Conservation (phyloP, 306 rosid genomes). For the cucumber (Cucumis sativus) region Cucumber_9930_V3 NC_026657.2:40838001-40838500, state of each 20-base stretch:
- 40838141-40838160: conserved; percentile 23
- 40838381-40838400: too few species aligned
- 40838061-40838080: not conserved
- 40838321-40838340: too few species aligned
- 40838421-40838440: too few species aligned
- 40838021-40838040: not conserved
- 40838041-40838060: not conserved
- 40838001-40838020: conserved; percentile 42
- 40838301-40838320: not conserved
- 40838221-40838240: conserved; percentile 43
- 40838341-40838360: too few species aligned
- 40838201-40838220: conserved; percentile 59
- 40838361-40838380: too few species aligned
- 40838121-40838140: conserved; percentile 51
- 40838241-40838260: conserved; percentile 20
- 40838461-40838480: too few species aligned
- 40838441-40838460: too few species aligned
- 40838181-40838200: conserved; percentile 40
- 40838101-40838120: conserved; percentile 26
- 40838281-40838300: not conserved
- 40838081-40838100: conserved; percentile 1
- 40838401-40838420: too few species aligned
- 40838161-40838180: conserved; percentile 47
- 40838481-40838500: too few species aligned
- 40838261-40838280: conserved; percentile 27